Evolutionary conservation across 441 rosid genomes (phyloP), one percentile per base, ranked within the genome.

Genomic region (Populus trichocarpa): DNA sequence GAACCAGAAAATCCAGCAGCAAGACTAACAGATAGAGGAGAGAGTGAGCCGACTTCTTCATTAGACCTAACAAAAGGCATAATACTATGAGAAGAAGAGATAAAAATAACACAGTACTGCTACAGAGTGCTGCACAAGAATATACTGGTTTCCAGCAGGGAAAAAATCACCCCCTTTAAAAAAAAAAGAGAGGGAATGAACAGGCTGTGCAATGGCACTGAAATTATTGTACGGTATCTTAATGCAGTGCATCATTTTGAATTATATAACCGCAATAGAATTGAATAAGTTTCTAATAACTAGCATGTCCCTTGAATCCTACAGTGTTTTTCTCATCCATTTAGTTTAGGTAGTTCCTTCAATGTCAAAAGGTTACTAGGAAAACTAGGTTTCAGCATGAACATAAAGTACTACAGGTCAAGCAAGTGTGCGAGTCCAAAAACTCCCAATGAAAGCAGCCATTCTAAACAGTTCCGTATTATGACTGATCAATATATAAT

Each of bases 1-100:
- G 89, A 84, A 81, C 98, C 96, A 0, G 99, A 96, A 78, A 94
- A 79, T 23, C 96, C 98, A 81, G 99, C 98, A 0, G 97, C 95
- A 76, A 92, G 74, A 79, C 93, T 94, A 75, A 87, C 81, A 66
- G 89, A 83, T 33, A 90, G 57, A 0, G 97, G 96, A 80, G 93
- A 86, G 79, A 96, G 84, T 5, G 98, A 94, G 66, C 92, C 95
- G 11, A 91, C 77, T 78, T 93, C 98, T 78, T 90, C 97, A 81
- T 89, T 89, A 32, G 87, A 85, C 68, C 98, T 94, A 87, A 72
- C 6, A 38, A 36, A 75, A 76, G 74, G 72, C 53, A 36, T 67
- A 26, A 5, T 75, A 23, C 18, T 32, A 40, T 59, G 11, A 63
- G 65, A 42, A 69, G 67, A 36, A 6, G 23, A 46, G 22, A 75